Conservation (phyloP, 345 rosid species). For the Mallotus nudiflorus region DNA sequence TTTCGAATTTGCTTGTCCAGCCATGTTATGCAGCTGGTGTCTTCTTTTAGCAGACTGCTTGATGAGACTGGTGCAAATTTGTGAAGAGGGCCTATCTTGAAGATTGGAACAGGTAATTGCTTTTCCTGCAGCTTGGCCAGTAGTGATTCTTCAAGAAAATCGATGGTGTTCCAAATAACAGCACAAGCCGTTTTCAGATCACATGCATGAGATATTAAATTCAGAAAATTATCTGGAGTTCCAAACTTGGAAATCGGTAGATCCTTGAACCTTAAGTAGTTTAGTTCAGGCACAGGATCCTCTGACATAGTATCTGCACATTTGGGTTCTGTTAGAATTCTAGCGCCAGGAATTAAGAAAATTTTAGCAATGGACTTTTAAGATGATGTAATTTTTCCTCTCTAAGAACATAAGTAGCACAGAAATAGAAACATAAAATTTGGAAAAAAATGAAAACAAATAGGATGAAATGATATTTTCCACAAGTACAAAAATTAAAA, state of each 20-base stretch:
- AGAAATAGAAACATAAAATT: too few species aligned
- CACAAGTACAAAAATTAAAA: too few species aligned
- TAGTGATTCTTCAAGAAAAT: conserved; percentile 25
- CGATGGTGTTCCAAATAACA: conserved; percentile 34
- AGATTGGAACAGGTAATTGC: conserved; percentile 13
- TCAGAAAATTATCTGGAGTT: conserved; percentile 15
- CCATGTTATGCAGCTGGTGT: conserved; percentile 4
- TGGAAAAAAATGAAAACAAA: too few species aligned
- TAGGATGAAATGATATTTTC: too few species aligned
- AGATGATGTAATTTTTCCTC: too few species aligned
- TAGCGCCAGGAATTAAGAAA: too few species aligned
- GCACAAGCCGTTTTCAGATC: background rate
- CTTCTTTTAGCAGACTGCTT: conserved; percentile 18
- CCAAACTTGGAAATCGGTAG: conserved; percentile 16
- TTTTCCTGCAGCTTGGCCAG: conserved; percentile 12
- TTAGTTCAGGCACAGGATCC: conserved; percentile 10
- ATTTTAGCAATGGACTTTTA: too few species aligned
- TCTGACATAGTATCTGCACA: background rate
- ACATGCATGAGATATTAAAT: background rate
- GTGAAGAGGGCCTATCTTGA: conserved; percentile 34
- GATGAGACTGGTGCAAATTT: conserved; percentile 7
- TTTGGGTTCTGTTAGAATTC: too few species aligned
- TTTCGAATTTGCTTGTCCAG: background rate
- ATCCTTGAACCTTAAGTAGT: conserved; percentile 31
- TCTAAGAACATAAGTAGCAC: too few species aligned